Conservation (phyloP, 768 basidiomycete species). For the Pisolithus sp. region DNA sequence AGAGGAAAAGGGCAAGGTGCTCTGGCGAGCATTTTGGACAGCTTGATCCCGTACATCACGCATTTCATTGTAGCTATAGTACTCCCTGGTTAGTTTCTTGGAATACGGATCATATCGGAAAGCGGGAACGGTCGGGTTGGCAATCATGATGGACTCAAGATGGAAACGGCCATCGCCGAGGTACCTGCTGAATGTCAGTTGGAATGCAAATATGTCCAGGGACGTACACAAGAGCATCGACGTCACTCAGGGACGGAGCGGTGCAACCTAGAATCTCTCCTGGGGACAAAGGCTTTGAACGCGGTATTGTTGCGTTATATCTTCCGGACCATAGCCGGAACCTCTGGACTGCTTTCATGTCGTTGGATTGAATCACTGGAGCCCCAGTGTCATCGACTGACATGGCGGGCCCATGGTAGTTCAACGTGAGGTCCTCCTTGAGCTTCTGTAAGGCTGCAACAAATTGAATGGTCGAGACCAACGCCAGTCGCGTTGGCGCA, state of each 20-base stretch:
- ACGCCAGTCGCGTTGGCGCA: slow-evolving; percentile 64
- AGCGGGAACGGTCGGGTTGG: slow-evolving; percentile 91
- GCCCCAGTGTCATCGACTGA: slow-evolving; percentile 4
- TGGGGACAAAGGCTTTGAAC: slow-evolving; percentile 87
- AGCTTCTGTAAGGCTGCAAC: slow-evolving; percentile 86
- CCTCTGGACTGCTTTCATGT: not conserved
- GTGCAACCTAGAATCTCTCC: slow-evolving; percentile 98
- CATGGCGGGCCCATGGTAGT: slow-evolving; percentile 18
- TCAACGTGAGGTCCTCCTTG: slow-evolving; percentile 64
- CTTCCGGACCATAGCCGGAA: slow-evolving; percentile 45
- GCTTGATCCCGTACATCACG: slow-evolving; percentile 64
- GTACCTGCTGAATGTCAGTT: slow-evolving; percentile 51
- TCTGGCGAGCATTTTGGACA: slow-evolving; percentile 65
- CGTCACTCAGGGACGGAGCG: slow-evolving; percentile 69
- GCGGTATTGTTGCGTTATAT: slow-evolving; percentile 75
- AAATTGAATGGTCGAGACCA: slow-evolving; percentile 98
- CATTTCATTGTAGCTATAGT: slow-evolving; percentile 90
- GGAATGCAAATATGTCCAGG: not conserved
- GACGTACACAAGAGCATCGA: slow-evolving; percentile 87
- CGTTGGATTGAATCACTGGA: not conserved
- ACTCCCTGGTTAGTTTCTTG: slow-evolving; percentile 91
- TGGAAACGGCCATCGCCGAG: slow-evolving; percentile 98
- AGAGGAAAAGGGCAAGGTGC: slow-evolving; percentile 36
- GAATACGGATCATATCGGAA: slow-evolving; percentile 99
- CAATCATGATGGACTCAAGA: slow-evolving; percentile 98